Conservation (phyloP, 164 flowering plant genomes). For the grape (Vitis vinifera) region ASM3070453v1 NC_081822.1:35288501-35289000, state of each 20-base stretch:
- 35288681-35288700: conserved; percentile 11
- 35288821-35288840: conserved; percentile 42
- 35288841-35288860: conserved; percentile 38
- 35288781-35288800: conserved; percentile 50
- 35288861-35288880: conserved; percentile 30
- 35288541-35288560: no score
- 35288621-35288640: no score
- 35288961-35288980: conserved; percentile 2
- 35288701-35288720: conserved; percentile 27
- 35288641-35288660: not conserved
- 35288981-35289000: conserved; percentile 38
- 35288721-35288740: conserved; percentile 38
- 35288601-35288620: no score
- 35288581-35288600: no score
- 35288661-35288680: not conserved
- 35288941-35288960: not conserved
- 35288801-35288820: conserved; percentile 32
- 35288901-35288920: not conserved
- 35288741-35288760: conserved; percentile 41
- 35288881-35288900: conserved; percentile 6
- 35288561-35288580: no score
- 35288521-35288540: no score
- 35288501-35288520: no score
- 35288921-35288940: not conserved
- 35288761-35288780: conserved; percentile 41